Evolutionary conservation across 192 early-diverging fungal genomes (phyloP), one percentile per base, ranked within the genome.

Genomic region (Backusella psychrophila): DNA sequence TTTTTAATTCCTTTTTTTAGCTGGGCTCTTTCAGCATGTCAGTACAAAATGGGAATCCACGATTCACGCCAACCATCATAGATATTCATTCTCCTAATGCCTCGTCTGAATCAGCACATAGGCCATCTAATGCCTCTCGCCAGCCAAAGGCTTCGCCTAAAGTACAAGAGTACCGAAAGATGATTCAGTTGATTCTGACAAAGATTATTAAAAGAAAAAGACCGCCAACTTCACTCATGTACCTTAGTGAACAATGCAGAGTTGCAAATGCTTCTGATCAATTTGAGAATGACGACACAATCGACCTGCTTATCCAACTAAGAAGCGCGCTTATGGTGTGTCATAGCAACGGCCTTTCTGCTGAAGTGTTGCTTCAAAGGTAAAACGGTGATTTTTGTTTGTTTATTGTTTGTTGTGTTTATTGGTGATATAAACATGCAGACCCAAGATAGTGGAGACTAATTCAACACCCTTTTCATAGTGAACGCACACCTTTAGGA

Each of bases 241-340:
- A 73, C 44, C 44, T 77, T 15, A 42, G 46, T 26, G 53, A 77
- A 39, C 67, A 71, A 21, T 76, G 23, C 17, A 63, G 56, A 69
- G 17, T 56, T 7, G 34, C 41, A 21, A 23, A 72, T n/a, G 42
- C 39, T 3, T 56, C 72, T 15, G 72, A 49, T 21, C 63, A 63
- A n/a, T 80, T 74, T 65, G 82, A 83, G 9, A 74, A 80, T 56
- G 82, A 83, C 6, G 82, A 83, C 15, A 77, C 78, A 3, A 69
- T 79, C 26, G 78, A 79, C 17, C 21, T 79, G n/a, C 36, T 79
- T 9, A 26, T 76, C 1, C 75, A 79, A 38, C 44, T 83, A 17
- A 75, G 82, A 72, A 39, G 56, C 17, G 75, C 73, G 6, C 53
- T 83, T 5, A 41, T 74, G 29, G 36, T 70, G 2, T 76, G 67